Conservation (phyloP, 176 grass and related monocot species). For the Juncus effusus region DNA sequence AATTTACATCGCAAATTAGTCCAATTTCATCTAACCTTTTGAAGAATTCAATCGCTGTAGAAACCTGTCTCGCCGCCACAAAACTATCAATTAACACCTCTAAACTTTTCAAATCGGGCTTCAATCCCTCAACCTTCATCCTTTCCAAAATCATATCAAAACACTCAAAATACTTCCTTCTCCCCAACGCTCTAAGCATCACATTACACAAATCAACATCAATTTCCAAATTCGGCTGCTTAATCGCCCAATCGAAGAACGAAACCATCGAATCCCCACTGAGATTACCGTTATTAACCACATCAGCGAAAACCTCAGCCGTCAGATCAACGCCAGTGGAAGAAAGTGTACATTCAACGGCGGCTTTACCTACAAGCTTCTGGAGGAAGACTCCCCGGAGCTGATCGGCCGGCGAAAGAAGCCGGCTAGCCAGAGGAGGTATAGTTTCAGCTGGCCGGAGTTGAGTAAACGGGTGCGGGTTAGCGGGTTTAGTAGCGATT, state of each 20-base stretch:
- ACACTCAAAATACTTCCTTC: slow-evolving; percentile 67
- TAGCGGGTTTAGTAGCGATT: slow-evolving; percentile 5
- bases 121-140: slow-evolving; percentile 38
- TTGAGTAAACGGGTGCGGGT: slow-evolving; percentile 3
- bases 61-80: slow-evolving; percentile 54
- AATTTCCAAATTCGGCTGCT: slow-evolving; percentile 31
- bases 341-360: slow-evolving; percentile 53
- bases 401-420: slow-evolving; percentile 52
- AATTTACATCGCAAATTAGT: slow-evolving; percentile 30
- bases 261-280: slow-evolving; percentile 43
- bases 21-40: slow-evolving; percentile 47
- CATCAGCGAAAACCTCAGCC: slow-evolving; percentile 43
- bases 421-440: background rate
- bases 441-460: background rate
- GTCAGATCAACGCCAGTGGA: slow-evolving; percentile 42
- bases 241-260: slow-evolving; percentile 63
- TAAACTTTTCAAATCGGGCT: slow-evolving; percentile 44
- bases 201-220: slow-evolving; percentile 48
- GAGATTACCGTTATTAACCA: slow-evolving; percentile 45
- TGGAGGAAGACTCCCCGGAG: slow-evolving; percentile 81
- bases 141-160: slow-evolving; percentile 35
- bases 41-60: slow-evolving; percentile 50
- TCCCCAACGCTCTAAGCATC: slow-evolving; percentile 60
- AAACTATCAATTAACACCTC: slow-evolving; percentile 64
- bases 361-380: slow-evolving; percentile 38